Evolutionary conservation across 257 asterid genomes (phyloP), one percentile per base, ranked within the genome.

Genomic region (Solanum medicagineum): DNA sequence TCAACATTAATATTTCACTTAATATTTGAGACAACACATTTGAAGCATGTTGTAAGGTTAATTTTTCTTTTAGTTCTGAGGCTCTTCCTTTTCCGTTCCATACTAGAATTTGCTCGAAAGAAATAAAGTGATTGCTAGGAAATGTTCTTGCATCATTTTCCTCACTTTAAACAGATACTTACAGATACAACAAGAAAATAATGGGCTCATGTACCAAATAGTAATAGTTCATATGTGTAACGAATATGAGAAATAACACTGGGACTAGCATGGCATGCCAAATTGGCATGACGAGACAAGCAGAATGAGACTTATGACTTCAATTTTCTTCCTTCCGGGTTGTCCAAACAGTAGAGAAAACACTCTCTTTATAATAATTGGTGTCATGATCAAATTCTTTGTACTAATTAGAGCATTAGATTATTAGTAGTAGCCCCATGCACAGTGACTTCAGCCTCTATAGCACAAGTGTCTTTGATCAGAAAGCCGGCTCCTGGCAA

Each of bases 391-490:
- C 45, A 47, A 22, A 22, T 14, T 24, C 44, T 75, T 42, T 16
- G 26, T 5, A 24, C 9, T 49, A 75, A 49, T 22, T 51, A 69
- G 32, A 19, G 45, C 80, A 45, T 24, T 7, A 42, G 69, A 3
- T 24, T 55, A 62, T 81, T 84, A 82, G 70, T 87, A 59, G 93
- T 87, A 73, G 86, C 85, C 62, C 97, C 97, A 69, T 92, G 94
- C 81, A 91, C 87, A 54, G 86, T 87, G 79, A 94, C 87, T 88
- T 94, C 95, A 63, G 92, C 92, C 85, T 94, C 95, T 65, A 94
- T 87, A 70, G 86, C 16, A 89, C 93, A 91, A 79, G 60, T 26
- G 84, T 94, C 90, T 59, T 85, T 93, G 77, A 90, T 85, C 71
- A 90, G 85, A 81, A 86, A 89, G 22, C 95, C 92, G 20, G 54